Percentiles rank a stretch among this genome's conserved stretches.
phyloP scores from a whole-genome alignment of 352 stramenopile genomes.

The Phytophthora pistaciae region DNA sequence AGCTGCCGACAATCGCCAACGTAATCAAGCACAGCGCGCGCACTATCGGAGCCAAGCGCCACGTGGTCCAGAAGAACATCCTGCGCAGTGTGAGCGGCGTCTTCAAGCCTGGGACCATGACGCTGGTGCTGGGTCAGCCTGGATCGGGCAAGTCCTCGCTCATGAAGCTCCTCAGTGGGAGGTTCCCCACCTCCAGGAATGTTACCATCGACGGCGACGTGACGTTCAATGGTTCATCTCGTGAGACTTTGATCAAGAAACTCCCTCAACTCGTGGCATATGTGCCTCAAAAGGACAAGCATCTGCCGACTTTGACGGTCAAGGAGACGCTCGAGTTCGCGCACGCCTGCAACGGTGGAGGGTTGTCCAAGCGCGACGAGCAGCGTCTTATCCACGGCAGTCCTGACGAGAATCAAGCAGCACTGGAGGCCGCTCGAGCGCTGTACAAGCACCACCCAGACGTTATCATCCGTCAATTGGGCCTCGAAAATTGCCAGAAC shows the following conservation, averaged over 20 bases:
- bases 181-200: constrained; percentile 31
- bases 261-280: constrained; percentile 40
- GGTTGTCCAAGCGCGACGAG: constrained; percentile 12
- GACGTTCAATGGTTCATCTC: constrained; percentile 36
- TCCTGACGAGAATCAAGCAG: constrained; percentile 34
- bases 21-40: constrained; percentile 25
- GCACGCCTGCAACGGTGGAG: constrained; percentile 39
- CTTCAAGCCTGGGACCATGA: constrained; percentile 34
- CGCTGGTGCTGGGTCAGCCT: constrained; percentile 26
- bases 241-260: constrained; percentile 5
- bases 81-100: constrained; percentile 39
- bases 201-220: constrained; percentile 21
- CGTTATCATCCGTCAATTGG: constrained; percentile 20
- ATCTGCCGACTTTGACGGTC: constrained; percentile 54
- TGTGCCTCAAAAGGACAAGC: constrained; percentile 64
- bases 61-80: constrained; percentile 43
- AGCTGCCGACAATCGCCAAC: constrained; percentile 51
- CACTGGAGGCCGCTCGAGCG: constrained; percentile 11
- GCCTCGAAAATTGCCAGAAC: constrained; percentile 32
- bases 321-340: constrained; percentile 65
- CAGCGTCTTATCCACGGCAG: constrained; percentile 34
- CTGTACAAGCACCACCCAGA: constrained; percentile 34
- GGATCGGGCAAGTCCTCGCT: constrained; percentile 31
- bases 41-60: constrained; percentile 18
- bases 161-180: constrained; percentile 40